Conservation (phyloP, 495 filamentous ascomycete genomes). For the Cercophora sp. region DNA sequence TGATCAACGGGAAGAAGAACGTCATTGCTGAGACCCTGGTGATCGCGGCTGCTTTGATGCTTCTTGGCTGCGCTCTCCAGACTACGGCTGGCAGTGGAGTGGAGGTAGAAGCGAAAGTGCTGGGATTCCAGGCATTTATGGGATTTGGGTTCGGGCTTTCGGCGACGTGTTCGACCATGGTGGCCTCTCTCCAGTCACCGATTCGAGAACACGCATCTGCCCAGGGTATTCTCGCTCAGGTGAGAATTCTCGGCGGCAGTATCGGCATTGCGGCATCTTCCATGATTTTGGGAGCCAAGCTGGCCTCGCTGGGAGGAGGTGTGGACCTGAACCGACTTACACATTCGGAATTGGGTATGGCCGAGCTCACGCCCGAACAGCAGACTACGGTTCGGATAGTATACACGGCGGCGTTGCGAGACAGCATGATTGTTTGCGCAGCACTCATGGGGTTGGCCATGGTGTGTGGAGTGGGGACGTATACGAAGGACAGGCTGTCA, state of each 20-base stretch:
- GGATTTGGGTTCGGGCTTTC: constrained; percentile 45
- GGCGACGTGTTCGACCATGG: constrained; percentile 36
- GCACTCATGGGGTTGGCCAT: constrained; percentile 30
- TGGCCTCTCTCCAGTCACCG: constrained; percentile 30
- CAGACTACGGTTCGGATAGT: constrained; percentile 19
- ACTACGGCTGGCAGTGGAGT: constrained; percentile 27
- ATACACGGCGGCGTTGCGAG: constrained; percentile 36
- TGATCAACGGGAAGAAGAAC: constrained; percentile 30
- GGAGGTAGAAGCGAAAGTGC: constrained; percentile 31
- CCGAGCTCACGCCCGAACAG: constrained; percentile 9
- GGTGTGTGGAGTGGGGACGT: constrained; percentile 28
- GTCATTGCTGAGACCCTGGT: constrained; percentile 34
- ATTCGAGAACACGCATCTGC: constrained; percentile 41
- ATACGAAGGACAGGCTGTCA: constrained; percentile 22
- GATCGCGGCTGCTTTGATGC: constrained; percentile 29
- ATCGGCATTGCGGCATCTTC: constrained; percentile 51
- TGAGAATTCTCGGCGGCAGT: constrained; percentile 49
- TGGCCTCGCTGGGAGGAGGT: constrained; percentile 10
- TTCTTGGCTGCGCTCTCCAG: constrained; percentile 38
- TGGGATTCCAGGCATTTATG: constrained; percentile 42
- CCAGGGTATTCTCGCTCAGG: constrained; percentile 49
- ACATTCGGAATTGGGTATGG: constrained; percentile 14
- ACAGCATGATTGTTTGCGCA: constrained; percentile 38
- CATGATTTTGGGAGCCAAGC: constrained; percentile 35
- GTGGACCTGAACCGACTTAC: constrained; percentile 21